Percentiles rank a stretch among this genome's conserved stretches.
Conservation (phyloP, 2,329 filamentous ascomycete genomes). For the Aspergillus melleus region DNA sequence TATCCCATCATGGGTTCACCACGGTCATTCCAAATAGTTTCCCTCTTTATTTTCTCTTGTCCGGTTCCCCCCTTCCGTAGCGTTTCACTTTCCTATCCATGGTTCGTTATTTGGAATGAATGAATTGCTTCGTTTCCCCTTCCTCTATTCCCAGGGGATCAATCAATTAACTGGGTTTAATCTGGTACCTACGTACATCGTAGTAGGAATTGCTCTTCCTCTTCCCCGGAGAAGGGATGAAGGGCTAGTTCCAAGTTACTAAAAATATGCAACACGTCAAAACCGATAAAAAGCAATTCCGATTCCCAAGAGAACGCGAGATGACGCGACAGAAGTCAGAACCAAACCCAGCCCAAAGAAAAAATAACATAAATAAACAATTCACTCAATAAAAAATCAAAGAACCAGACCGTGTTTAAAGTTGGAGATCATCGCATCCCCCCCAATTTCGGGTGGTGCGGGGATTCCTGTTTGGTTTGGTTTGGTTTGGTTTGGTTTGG, state of each 20-base stretch:
- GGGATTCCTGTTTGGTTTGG: neutral
- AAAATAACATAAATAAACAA: neutral
- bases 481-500: too few species aligned
- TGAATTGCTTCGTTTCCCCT: neutral
- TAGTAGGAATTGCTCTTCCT: neutral
- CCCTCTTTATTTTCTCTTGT: too few species aligned
- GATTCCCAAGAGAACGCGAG: too few species aligned
- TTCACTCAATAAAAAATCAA: neutral
- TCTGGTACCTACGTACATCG: too few species aligned
- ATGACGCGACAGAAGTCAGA: neutral
- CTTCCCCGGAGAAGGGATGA: neutral
- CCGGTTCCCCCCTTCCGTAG: neutral
- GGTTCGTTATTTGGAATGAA: neutral
- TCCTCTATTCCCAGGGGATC: too few species aligned
- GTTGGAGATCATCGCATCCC: neutral
- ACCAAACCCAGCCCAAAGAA: too few species aligned
- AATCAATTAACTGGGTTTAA: too few species aligned
- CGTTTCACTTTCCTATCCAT: neutral
- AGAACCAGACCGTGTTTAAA: neutral
- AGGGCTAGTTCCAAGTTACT: too few species aligned
- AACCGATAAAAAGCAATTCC: too few species aligned
- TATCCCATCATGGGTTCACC: neutral
- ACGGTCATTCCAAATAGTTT: neutral
- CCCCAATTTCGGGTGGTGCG: neutral
- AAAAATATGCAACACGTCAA: neutral